Percentiles rank a stretch among this genome's conserved stretches.
Evolutionary conservation across 2,329 filamentous ascomycete species (phyloP).

Genomic region (Fusarium albidum): DNA sequence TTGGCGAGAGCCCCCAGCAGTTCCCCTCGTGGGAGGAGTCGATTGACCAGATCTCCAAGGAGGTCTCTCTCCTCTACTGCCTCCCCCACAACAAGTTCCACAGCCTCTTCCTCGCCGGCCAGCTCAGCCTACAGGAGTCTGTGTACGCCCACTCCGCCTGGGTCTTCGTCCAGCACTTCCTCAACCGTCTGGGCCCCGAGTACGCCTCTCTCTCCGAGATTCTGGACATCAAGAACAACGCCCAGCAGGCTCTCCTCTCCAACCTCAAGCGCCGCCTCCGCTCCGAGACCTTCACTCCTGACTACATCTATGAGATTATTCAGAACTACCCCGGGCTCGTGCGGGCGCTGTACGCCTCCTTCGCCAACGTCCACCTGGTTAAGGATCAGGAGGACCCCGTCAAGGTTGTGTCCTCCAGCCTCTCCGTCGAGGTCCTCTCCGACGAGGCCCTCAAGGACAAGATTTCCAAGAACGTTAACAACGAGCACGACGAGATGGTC

Average conservation of each 20-base stretch:
- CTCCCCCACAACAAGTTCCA: slow-evolving; percentile 98
- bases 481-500: slow-evolving; percentile 97
- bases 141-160: slow-evolving; percentile 97
- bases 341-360: slow-evolving; percentile 87
- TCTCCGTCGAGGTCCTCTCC: slow-evolving; percentile 73
- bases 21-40: slow-evolving; percentile 88
- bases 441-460: slow-evolving; percentile 77
- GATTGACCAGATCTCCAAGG: slow-evolving; percentile 99
- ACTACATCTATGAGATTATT: slow-evolving; percentile 98
- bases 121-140: slow-evolving; percentile 92
- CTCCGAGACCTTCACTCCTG: slow-evolving; percentile 96
- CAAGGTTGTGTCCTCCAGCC: slow-evolving; percentile 61
- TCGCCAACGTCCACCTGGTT: slow-evolving; percentile 83
- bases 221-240: slow-evolving; percentile 81
- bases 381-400: slow-evolving; percentile 60
- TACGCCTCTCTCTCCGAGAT: slow-evolving; percentile 87
- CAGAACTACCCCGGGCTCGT: slow-evolving; percentile 87
- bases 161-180: slow-evolving; percentile 97
- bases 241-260: slow-evolving; percentile 85
- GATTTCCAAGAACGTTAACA: slow-evolving; percentile 81
- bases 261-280: slow-evolving; percentile 96
- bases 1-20: slow-evolving; percentile 52
- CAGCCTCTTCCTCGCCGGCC: slow-evolving; percentile 82
- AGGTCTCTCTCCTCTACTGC: slow-evolving; percentile 96
- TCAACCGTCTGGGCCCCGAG: slow-evolving; percentile 92